Percentiles rank a stretch among this genome's conserved stretches.
phyloP scores from a whole-genome alignment of 2,329 filamentous ascomycete species.

The Onygenales sp. region DNA sequence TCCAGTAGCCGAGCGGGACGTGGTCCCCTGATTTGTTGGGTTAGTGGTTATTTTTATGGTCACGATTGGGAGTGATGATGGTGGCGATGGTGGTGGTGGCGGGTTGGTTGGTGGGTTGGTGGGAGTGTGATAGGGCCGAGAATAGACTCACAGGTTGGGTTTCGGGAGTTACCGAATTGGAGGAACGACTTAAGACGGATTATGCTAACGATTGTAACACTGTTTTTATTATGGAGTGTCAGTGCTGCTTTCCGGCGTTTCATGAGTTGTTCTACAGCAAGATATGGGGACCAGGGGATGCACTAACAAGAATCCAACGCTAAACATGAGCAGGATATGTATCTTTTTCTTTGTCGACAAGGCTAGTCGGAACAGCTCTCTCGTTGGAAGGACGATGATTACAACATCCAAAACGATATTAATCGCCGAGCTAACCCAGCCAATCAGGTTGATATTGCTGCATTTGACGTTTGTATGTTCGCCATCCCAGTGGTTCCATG shows the following conservation, averaged over 20 bases:
- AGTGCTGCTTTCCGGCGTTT: neutral
- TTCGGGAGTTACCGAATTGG: neutral
- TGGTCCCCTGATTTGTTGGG: neutral
- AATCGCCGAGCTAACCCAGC: neutral
- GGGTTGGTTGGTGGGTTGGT: neutral
- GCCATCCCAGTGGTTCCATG: constrained; percentile 15
- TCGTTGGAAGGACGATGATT: neutral
- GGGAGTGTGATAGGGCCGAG: neutral
- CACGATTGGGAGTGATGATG: too few species aligned
- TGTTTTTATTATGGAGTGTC: neutral
- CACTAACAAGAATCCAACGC: constrained; percentile 2
- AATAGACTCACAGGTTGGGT: neutral
- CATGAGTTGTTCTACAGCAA: neutral
- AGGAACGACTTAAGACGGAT: neutral
- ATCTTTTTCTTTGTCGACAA: neutral
- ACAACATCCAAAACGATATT: constrained; percentile 1
- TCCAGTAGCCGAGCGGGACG: neutral
- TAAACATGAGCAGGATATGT: neutral
- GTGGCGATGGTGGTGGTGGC: too few species aligned
- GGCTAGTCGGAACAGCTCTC: neutral
- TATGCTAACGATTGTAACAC: neutral
- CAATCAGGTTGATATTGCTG: constrained; percentile 2
- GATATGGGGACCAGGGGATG: neutral
- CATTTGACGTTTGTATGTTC: neutral
- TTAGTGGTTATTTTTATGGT: neutral